Evolutionary conservation across 441 rosid genomes (phyloP).

Genomic region (Pelargonium australe): DNA sequence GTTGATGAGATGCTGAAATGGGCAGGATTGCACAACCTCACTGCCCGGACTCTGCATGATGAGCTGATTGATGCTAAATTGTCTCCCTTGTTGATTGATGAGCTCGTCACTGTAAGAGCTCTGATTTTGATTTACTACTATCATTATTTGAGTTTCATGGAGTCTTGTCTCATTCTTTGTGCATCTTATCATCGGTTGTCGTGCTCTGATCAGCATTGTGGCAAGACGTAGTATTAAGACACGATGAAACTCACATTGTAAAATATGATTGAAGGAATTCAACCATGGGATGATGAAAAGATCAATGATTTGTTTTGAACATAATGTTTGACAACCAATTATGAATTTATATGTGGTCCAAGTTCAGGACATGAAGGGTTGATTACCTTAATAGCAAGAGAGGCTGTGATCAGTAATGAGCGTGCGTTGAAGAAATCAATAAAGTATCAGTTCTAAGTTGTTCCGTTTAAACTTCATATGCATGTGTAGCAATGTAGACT

Average conservation of each 20-base stretch:
- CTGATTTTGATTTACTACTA: neutral
- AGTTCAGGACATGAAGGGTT: neutral
- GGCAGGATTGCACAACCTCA: slow-evolving; percentile 71
- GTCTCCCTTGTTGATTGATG: slow-evolving; percentile 53
- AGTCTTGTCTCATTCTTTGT: too few relatives aligned
- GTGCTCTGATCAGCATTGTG: too few relatives aligned
- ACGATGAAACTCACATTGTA: too few relatives aligned
- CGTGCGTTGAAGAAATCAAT: neutral
- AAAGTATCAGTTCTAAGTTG: too few relatives aligned
- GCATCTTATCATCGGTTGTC: too few relatives aligned
- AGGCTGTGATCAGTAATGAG: neutral
- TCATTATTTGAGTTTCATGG: neutral
- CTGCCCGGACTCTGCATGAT: slow-evolving; percentile 48
- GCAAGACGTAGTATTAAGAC: too few relatives aligned
- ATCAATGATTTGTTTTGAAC: too few relatives aligned
- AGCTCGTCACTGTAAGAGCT: slow-evolving; percentile 63
- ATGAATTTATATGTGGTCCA: neutral
- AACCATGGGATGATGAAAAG: too few relatives aligned
- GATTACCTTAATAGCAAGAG: neutral
- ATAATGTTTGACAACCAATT: too few relatives aligned
- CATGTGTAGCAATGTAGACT: too few relatives aligned
- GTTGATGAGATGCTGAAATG: slow-evolving; percentile 87
- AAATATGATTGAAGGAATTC: too few relatives aligned
- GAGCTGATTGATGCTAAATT: slow-evolving; percentile 38
- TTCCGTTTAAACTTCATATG: too few relatives aligned